These are phyloP conservation scores for Yamagishiella unicocca DNA, from an alignment of 139 green algal genomes.

Conservation along the genomic window DNA sequence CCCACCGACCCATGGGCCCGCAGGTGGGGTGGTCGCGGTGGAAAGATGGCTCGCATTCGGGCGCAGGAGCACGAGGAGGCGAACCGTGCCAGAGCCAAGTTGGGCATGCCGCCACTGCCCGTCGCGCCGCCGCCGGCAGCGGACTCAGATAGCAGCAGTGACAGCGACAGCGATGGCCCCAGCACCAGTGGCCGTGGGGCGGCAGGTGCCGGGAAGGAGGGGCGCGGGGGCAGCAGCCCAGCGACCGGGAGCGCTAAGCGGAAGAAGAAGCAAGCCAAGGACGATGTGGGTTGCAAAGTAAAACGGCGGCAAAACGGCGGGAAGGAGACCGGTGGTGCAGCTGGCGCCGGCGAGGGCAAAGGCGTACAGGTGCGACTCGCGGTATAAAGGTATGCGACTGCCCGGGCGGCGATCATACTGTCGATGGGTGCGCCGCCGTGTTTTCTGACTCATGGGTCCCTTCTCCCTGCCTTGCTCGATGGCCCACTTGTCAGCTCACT, in stretches of 20 bases:
- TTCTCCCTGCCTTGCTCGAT: too few species aligned
- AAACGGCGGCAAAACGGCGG: too few species aligned
- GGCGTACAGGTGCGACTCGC: too few species aligned
- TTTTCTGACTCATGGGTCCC: too few species aligned
- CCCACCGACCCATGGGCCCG: neutral
- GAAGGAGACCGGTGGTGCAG: too few species aligned
- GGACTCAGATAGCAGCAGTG: conserved; percentile 6
- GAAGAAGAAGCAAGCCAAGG: neutral
- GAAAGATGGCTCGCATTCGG: conserved; percentile 87
- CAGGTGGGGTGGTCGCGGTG: conserved; percentile 73
- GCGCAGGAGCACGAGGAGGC: conserved; percentile 65
- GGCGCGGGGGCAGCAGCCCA: neutral
- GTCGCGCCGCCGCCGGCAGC: neutral
- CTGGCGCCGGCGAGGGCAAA: too few species aligned
- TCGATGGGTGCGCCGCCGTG: too few species aligned
- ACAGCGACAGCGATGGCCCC: conserved; percentile 25
- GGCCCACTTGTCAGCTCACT: too few species aligned
- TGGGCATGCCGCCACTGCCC: conserved; percentile 32
- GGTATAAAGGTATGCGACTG: too few species aligned
- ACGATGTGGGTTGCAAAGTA: too few species aligned
- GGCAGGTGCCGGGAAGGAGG: neutral
- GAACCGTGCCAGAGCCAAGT: neutral
- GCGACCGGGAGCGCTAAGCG: too few species aligned
- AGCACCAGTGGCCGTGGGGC: conserved; percentile 53
- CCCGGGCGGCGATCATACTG: too few species aligned